Base-by-base conservation (phyloP, 352 stramenopile genomes). In the Phytophthora palmivora region DNA sequence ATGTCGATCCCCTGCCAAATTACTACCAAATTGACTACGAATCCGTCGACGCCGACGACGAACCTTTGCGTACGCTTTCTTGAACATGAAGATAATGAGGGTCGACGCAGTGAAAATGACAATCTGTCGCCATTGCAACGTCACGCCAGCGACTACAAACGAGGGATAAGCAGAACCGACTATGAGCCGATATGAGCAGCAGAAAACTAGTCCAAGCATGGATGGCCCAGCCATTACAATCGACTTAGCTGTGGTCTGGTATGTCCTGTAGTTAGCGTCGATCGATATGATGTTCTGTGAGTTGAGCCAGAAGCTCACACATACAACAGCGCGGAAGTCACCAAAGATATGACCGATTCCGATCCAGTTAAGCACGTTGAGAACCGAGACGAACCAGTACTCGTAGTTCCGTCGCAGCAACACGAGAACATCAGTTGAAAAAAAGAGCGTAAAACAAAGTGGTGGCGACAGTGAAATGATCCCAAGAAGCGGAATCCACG, bases 241-340 rank as follows among this genome's bases (percentile, higher is more conserved):
- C 5, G 61, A 72, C 7, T 59, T 63, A 6, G 45, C 56, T 8
- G 59, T 58, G 0, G 66, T 58, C 14, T 55, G 43, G 30, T 57
- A 57, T 26, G 61, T 76, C n/a, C 67, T 55, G 21, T 76, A 68
- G 21, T 76, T 76, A 16, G 62, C 70, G 36, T 79, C 70, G 8
- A 79, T 68, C 8, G 52, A 52, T 11, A 76, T 68, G 28, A 51
- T 41, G 22, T 28, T 58, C 19, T 74, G 66, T 4, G 61, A 63
- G 26, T 56, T 62, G 12, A 67, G 24, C 52, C 59, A 70, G 19
- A 61, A 65, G 9, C 53, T 67, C 7, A 74, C 14, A n/a, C 56
- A 74, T 9, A 65, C 36, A 6, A 74, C 19, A 0, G 57, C 42
- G 4, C 70, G 65, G 15, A 56, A 36, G 36, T 79, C 67, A 2